These are phyloP conservation scores for Gyrodon lividus DNA, from an alignment of 768 basidiomycete genomes.

Conservation along the genomic window DNA sequence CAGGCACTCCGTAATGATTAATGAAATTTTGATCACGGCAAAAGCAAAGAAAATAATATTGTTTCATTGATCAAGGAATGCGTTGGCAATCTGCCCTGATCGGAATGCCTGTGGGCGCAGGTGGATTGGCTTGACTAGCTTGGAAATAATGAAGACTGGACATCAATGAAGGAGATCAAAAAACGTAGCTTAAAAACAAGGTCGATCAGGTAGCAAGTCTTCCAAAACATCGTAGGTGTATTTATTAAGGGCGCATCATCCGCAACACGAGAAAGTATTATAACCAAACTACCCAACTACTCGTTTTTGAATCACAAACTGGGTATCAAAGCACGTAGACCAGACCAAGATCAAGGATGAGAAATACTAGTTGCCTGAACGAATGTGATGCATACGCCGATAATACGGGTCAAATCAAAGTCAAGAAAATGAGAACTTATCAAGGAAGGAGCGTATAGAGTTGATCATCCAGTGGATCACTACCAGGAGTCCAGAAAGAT, in stretches of 20 bases:
- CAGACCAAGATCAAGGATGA: not conserved
- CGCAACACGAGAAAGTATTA: not conserved
- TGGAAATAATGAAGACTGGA: not conserved
- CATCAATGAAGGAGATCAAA: not conserved
- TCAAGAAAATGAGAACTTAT: too few relatives aligned
- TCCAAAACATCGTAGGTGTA: not conserved
- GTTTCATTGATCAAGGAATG: too few relatives aligned
- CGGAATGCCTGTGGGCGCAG: too few relatives aligned
- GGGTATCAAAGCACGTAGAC: not conserved
- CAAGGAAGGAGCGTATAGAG: conserved; percentile 5
- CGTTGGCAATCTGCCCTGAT: too few relatives aligned
- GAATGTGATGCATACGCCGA: not conserved
- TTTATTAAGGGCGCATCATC: too few relatives aligned
- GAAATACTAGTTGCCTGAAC: not conserved
- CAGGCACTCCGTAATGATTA: too few relatives aligned
- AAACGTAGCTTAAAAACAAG: too few relatives aligned
- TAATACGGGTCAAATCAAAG: not conserved
- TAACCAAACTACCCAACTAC: not conserved
- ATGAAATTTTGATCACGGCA: too few relatives aligned
- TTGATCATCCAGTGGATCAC: conserved; percentile 1
- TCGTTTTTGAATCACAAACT: not conserved
- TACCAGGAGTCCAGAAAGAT: not conserved
- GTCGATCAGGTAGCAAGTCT: too few relatives aligned
- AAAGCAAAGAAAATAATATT: too few relatives aligned
- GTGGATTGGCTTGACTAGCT: too few relatives aligned